Base-by-base conservation (phyloP, 805 yeast species). In the Ogataea methylovora region DNA sequence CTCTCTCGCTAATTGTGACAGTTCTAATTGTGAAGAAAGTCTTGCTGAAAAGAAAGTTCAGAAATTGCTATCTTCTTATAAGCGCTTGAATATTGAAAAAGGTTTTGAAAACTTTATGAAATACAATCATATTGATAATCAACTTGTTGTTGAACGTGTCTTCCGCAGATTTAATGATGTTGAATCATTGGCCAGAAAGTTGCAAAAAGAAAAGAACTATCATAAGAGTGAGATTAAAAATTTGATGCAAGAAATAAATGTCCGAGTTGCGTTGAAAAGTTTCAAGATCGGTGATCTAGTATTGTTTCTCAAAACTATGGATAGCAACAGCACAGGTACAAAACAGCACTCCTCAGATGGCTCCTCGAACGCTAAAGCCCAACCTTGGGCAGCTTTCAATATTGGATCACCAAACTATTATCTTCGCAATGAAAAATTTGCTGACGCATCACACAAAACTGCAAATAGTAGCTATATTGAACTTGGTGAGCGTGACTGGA, bases 301-400 rank as follows among this genome's bases (percentile, higher is more conserved):
- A 1, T 60, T 90, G 37, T 90, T 90, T 52, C 60, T 90, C 42
- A 96, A 94, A 3, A 86, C 95, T 0, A 34, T 55, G 17, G 42
- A 23, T 17, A 22, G 8, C 23, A 13, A 21, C 2, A 23, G 12
- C 12, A 9, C 5, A 4, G 7, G 21, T 4, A 15, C 8, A 9
- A 7, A 20, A 20, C 22, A 20, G 22, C 22, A 7, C 22, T 20
- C 6, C 22, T 20, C 6, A 20, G 6, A 20, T 20, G 22, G 22
- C 9, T 20, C 9, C 22, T 7, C 22, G 22, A 17, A 18, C 24
- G 8, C 15, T 19, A 9, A n/a, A 15, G 37, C 44, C 9, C 73
- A 65, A 35, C 86, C 90, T 1, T 90, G 97, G 97, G 96, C 96
- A 0, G 95, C 94, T 1, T 90, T 90, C 62, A 88, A 92, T 44